Base-by-base conservation (phyloP, 2,329 filamentous ascomycete genomes). In the Penicillium olsonii region DNA sequence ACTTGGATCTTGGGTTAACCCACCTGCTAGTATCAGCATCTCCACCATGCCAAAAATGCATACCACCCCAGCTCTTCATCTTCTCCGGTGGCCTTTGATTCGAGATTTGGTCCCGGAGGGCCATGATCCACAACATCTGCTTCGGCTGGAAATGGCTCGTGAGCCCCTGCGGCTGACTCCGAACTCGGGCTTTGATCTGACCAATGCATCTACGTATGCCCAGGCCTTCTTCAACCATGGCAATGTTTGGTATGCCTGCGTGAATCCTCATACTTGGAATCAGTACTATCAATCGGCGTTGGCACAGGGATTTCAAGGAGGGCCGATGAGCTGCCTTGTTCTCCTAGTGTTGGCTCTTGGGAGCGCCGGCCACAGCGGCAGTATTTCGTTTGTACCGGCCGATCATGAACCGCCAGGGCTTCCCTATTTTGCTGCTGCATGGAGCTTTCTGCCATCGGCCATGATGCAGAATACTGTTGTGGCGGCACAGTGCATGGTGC, bases 11-110 rank as follows among this genome's bases (percentile, higher is more conserved):
- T 91, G 87, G 87, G 82, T 78, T 18, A 82, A 78, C 47, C 78
- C 64, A 65, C 78, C 61, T 6, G 29, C 39, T 9, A 54, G 44
- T 63, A 77, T 54, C 61, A 92, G 90, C 68, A 90, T 92, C 56
- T 91, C 88, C 2, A 90, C 87, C 20, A 92, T 92, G 88, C 89
- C 89, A 18, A 92, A 90, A 69, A 79, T 87, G 14, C 89, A 92
- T 68, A 92, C 88, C 0, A 92, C 89, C 51, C 88, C 88, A 5
- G 87, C 60, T 5, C 37, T 67, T 17, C 58, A 92, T 67, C 75
- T 92, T 17, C 75, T 92, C 5, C 87, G 91, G 62, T 92, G 88
- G 83, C 89, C 88, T 11, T 76, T 91, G 57, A 92, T 92, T 57
- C 81, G 87, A 40, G 61, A 91, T 63, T 75, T 94, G 18, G 87